Base-by-base conservation (phyloP, 2,329 filamentous ascomycete genomes). In the Paracoccidioides brasiliensis region DNA sequence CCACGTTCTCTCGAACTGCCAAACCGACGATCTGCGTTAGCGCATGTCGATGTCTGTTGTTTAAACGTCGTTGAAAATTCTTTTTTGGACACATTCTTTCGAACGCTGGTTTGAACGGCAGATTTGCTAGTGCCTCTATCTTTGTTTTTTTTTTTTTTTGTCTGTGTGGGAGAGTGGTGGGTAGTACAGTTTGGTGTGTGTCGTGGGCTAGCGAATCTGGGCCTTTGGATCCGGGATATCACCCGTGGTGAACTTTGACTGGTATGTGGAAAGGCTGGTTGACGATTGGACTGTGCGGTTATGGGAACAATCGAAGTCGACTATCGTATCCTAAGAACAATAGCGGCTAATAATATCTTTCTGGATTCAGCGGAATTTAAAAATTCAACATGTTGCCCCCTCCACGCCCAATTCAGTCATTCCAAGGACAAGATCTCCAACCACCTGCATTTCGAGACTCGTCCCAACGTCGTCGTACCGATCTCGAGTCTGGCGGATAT, bases 401-500 rank as follows among this genome's bases (percentile, higher is more conserved):
- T 57, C 77, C 75, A 62, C 78, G 85, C 69, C 85, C 86, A 56
- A 81, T 82, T 66, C 79, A 79, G 62, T 78, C 76, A 56, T 78
- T 79, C 62, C 78, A 82, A 59, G 77, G 77, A 55, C 81, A 85
- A 62, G 79, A 81, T 55, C 64, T 66, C 58, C 53, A 48, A 35
- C 77, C 80, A 64, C 79, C 75, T 64, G 75, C 80, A 56, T 88
- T 87, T 70, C 80, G 84, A 63, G 82, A 83, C 60, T 84, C 85
- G 45, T 79, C 81, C 32, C 81, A 83, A 54, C 81, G 86, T 64
- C 82, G 85, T 57, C 80, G 82, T 50, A 78, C 79, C 56, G 88
- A 94, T 67, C 74, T 87, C 64, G 89, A 95, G 68, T 75, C 83
- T 41, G 83, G 80, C 55, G 68, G 69, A 15, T 73, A 75, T 58